Evolutionary conservation across 1,284 basidiomycete species (phyloP), one percentile per base, ranked within the genome.

Genomic region (Moniliella sp.): DNA sequence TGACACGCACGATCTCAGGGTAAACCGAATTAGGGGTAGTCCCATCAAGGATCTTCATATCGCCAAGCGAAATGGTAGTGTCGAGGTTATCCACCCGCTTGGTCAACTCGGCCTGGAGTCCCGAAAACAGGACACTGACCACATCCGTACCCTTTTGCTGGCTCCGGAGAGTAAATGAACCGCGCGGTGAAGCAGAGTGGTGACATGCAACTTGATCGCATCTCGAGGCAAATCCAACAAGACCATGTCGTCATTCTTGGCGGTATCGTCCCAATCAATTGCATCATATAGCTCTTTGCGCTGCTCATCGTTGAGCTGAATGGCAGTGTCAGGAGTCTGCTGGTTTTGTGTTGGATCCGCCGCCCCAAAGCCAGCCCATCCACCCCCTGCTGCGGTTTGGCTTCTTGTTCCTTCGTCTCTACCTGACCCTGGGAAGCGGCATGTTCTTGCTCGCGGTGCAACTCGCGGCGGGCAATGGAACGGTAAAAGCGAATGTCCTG

Each of bases 401-500:
- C 54, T 42, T 4, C 50, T 45, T 16, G 34, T 36, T 3, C 28
- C 30, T 1, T 30, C 15, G 27, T 31, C 19, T 14, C 48, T 45
- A 23, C 8, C 21, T 23, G 7, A 31, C 70, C 67, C 7, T 23
- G 21, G 34, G 65, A 53, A 26, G 35, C 37, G 37, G 64, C 61
- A 31, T 50, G 51, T 8, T 48, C 45, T 12, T 35, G 37, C 49
- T 97, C 83, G 55, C 91, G 84, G 45, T 76, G 75, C 11, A 93
- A 66, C 45, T 76, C 75, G 4, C 80, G 83, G 5, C 83, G 74
- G 0, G 84, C 83, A 39, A 99, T 82, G 3, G 86, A 94, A 15
- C 91, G 74, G 65, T 94, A 99, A 63, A 94, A 94, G 8, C 91
- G 76, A 33, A 99, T 78, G 50, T 97, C 91, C 57, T 93, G 82